phyloP scores from a whole-genome alignment of 2,329 filamentous ascomycete genomes.

The Epicoccum nigrum region DNA sequence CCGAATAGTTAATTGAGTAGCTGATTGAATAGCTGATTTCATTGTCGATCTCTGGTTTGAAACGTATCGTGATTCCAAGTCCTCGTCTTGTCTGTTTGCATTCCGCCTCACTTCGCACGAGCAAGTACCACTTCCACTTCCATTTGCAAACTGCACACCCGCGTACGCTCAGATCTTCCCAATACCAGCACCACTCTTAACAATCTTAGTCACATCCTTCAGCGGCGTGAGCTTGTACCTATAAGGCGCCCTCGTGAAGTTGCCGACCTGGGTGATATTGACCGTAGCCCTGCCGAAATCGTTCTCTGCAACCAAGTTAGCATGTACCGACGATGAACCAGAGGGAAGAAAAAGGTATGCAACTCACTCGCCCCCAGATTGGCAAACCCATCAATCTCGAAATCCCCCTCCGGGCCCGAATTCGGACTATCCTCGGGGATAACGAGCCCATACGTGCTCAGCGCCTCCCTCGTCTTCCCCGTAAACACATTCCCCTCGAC shows the following conservation, averaged over 20 bases:
- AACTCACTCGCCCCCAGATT: slow-evolving; percentile 60
- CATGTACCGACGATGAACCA: not conserved
- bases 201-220: slow-evolving; percentile 49
- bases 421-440: slow-evolving; percentile 63
- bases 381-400: slow-evolving; percentile 61
- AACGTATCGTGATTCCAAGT: no score
- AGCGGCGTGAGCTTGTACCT: slow-evolving; percentile 57
- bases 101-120: no score
- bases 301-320: slow-evolving; percentile 43
- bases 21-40: no score
- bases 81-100: no score
- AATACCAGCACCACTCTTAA: slow-evolving; percentile 55
- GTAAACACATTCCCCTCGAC: slow-evolving; percentile 57
- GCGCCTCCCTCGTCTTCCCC: slow-evolving; percentile 55
- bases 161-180: slow-evolving; percentile 50
- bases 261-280: slow-evolving; percentile 60
- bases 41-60: no score
- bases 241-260: slow-evolving; percentile 58
- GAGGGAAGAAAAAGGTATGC: not conserved
- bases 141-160: no score
- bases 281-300: slow-evolving; percentile 57
- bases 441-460: slow-evolving; percentile 62
- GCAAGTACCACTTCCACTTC: no score
- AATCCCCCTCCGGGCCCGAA: slow-evolving; percentile 59
- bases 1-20: no score